Percentiles rank a stretch among this genome's conserved stretches.
These are phyloP conservation scores for Penicillium bialowiezense DNA, from an alignment of 495 filamentous ascomycete species.

Conservation along the genomic window DNA sequence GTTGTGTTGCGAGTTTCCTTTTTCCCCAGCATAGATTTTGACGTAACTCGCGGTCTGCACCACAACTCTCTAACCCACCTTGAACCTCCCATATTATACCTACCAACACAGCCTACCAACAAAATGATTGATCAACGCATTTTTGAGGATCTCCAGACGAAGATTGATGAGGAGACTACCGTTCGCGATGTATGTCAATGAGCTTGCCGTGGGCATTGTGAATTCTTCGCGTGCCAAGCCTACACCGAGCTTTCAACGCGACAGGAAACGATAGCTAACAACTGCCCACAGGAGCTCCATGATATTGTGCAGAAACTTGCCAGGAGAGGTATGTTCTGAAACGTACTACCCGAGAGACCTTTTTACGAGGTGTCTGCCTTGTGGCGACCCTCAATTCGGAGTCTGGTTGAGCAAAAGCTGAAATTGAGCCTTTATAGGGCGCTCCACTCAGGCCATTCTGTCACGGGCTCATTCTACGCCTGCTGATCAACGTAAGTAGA, in stretches of 20 bases:
- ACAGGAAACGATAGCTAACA: slow-evolving; percentile 9
- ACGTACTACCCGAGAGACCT: not conserved
- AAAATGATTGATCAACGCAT: slow-evolving; percentile 73
- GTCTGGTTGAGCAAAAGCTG: slow-evolving; percentile 3
- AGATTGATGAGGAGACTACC: slow-evolving; percentile 81
- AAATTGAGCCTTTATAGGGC: slow-evolving; percentile 31
- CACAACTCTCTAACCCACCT: slow-evolving; percentile 9
- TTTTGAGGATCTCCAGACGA: slow-evolving; percentile 82
- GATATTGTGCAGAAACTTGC: slow-evolving; percentile 78
- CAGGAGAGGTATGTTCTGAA: slow-evolving; percentile 52
- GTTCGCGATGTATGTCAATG: slow-evolving; percentile 72
- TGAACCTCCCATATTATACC: slow-evolving; percentile 2
- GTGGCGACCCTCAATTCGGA: not conserved
- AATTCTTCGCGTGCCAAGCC: slow-evolving; percentile 27
- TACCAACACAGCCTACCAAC: slow-evolving; percentile 5
- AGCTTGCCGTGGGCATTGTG: slow-evolving; percentile 6
- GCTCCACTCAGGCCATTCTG: slow-evolving; percentile 73
- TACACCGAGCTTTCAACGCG: slow-evolving; percentile 11
- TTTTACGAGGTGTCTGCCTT: not conserved
- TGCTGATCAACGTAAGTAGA: slow-evolving; percentile 63
- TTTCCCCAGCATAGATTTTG: slow-evolving; percentile 12
- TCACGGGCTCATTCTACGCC: slow-evolving; percentile 89
- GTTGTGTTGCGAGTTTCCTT: not conserved
- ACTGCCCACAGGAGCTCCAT: slow-evolving; percentile 59
- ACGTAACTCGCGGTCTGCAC: slow-evolving; percentile 22